Evolutionary conservation across 208 protist species (phyloP).

Genomic region (Trypanosoma vivax): DNA sequence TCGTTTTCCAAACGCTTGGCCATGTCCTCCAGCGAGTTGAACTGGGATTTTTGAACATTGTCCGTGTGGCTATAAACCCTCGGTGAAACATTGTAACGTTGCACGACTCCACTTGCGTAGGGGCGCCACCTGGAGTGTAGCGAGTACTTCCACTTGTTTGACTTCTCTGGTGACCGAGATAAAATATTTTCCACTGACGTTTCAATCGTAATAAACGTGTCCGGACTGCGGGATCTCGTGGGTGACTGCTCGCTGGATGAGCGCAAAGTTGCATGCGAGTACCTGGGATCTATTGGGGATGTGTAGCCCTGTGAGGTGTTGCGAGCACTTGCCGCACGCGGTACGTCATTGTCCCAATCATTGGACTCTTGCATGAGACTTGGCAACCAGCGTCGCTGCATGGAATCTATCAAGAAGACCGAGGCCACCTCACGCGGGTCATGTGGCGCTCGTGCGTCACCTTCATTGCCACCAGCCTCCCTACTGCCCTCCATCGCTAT

Average conservation of each 20-base stretch:
- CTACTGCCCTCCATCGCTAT: too few species aligned
- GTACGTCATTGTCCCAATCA: too few species aligned
- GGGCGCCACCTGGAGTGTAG: slow-evolving; percentile 6
- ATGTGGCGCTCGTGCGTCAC: too few species aligned
- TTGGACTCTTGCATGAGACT: background rate
- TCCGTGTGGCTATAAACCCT: background rate
- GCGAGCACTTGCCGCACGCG: background rate
- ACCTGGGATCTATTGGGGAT: too few species aligned
- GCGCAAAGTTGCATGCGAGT: too few species aligned
- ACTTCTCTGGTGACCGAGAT: background rate
- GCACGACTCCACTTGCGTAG: slow-evolving; percentile 9
- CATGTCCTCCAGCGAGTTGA: slow-evolving; percentile 2
- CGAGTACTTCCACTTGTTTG: background rate
- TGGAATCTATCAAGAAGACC: background rate
- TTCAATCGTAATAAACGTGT: too few species aligned
- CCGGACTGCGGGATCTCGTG: too few species aligned
- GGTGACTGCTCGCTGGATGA: too few species aligned
- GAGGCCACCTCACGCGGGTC: background rate
- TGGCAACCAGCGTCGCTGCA: slow-evolving; percentile 6
- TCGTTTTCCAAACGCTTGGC: background rate
- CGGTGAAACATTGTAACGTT: slow-evolving; percentile 8
- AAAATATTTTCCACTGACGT: too few species aligned
- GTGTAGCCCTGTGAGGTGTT: background rate
- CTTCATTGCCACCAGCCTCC: too few species aligned
- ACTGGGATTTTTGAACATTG: background rate